A percentile compares a stretch with the other conserved stretches of the same genome.
phyloP scores from a whole-genome alignment of 2,329 filamentous ascomycete genomes.

The Parastagonospora avenae region DNA sequence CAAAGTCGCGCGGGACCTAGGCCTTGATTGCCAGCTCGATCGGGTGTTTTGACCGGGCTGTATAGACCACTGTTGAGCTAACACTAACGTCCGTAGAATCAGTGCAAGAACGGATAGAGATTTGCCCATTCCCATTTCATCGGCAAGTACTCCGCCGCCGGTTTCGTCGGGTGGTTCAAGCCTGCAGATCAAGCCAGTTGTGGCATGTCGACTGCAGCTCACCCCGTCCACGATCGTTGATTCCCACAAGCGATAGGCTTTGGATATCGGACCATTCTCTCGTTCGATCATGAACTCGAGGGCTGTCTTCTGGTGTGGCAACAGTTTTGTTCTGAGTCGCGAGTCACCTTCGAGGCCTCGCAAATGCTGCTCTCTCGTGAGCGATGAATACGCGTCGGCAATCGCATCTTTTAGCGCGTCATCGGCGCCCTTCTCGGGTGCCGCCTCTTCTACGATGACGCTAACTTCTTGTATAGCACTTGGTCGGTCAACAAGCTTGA shows the following conservation, averaged over 20 bases:
- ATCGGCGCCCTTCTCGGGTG: not conserved
- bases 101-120: constrained; percentile 59
- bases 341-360: constrained; percentile 26
- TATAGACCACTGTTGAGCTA: constrained; percentile 45
- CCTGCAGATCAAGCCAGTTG: constrained; percentile 44
- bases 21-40: not conserved
- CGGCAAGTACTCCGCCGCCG: constrained; percentile 59
- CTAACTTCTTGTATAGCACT: not conserved
- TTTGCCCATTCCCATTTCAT: constrained; percentile 68
- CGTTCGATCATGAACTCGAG: constrained; percentile 38
- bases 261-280: constrained; percentile 38
- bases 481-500: constrained; percentile 20
- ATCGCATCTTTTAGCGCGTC: constrained; percentile 21
- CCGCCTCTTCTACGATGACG: constrained; percentile 1
- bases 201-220: constrained; percentile 45
- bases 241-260: constrained; percentile 35
- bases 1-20: constrained; percentile 27
- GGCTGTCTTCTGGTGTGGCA: constrained; percentile 34
- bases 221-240: constrained; percentile 19
- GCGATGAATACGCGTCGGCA: constrained; percentile 24
- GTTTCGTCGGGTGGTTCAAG: constrained; percentile 27
- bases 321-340: constrained; percentile 23
- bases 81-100: constrained; percentile 50
- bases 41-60: not conserved
- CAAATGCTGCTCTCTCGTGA: constrained; percentile 22